Evolutionary conservation across 2,329 filamentous ascomycete species (phyloP).

Genomic region (Fonsecaea erecta): DNA sequence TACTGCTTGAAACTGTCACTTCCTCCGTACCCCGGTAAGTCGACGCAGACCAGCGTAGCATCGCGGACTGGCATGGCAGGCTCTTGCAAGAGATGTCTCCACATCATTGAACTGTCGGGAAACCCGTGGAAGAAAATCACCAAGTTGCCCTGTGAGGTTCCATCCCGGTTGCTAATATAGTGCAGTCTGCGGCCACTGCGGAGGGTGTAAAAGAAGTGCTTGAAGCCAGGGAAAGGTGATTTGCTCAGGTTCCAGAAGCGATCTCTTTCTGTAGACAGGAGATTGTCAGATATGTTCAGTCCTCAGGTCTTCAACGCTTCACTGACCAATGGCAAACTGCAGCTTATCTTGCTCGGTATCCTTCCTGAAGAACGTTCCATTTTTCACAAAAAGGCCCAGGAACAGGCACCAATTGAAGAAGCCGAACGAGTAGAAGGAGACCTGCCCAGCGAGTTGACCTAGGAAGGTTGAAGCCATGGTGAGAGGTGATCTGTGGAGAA

Average conservation of each 20-base stretch:
- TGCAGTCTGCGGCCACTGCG: slow-evolving; percentile 58
- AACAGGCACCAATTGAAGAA: slow-evolving; percentile 45
- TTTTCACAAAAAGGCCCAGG: slow-evolving; percentile 39
- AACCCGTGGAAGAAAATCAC: slow-evolving; percentile 64
- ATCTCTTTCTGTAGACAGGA: slow-evolving; percentile 50
- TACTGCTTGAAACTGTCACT: slow-evolving; percentile 59
- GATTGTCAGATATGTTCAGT: slow-evolving; percentile 11
- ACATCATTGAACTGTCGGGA: slow-evolving; percentile 63
- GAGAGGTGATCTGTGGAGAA: background rate
- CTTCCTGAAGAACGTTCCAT: slow-evolving; percentile 46
- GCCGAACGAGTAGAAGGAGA: slow-evolving; percentile 39
- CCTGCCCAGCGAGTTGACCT: slow-evolving; percentile 9
- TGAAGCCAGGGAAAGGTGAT: slow-evolving; percentile 44
- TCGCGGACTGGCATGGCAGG: slow-evolving; percentile 45
- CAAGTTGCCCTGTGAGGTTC: slow-evolving; percentile 42
- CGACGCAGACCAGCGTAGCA: slow-evolving; percentile 58
- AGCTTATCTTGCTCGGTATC: slow-evolving; percentile 47
- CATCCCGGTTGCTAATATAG: slow-evolving; percentile 54
- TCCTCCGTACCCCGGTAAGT: slow-evolving; percentile 64
- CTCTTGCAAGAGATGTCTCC: slow-evolving; percentile 55
- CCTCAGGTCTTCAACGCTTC: background rate
- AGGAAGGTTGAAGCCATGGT: slow-evolving; percentile 27
- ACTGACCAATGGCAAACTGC: slow-evolving; percentile 49
- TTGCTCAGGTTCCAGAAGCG: slow-evolving; percentile 60
- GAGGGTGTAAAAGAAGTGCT: slow-evolving; percentile 59